Evolutionary conservation across 345 rosid species (phyloP).

Genomic region (Carallia pectinifolia): DNA sequence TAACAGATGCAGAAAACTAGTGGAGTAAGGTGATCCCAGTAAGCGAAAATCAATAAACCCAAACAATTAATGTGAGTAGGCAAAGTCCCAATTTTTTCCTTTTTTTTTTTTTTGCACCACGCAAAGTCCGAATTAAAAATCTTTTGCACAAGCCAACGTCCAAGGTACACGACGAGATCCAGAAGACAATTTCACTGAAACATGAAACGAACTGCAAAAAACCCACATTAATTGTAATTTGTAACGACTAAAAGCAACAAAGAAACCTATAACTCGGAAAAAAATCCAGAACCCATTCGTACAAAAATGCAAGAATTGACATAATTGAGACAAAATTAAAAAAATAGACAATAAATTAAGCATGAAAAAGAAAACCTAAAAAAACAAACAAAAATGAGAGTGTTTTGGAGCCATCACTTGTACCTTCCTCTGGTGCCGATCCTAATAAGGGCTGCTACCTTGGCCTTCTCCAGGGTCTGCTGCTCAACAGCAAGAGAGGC

Average conservation of each 20-base stretch:
- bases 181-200: neutral
- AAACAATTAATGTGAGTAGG: neutral
- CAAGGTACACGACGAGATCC: neutral
- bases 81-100: no score
- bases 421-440: constrained; percentile 98
- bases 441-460: constrained; percentile 62
- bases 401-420: neutral
- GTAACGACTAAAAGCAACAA: neutral
- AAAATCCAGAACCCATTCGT: neutral
- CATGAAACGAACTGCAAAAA: constrained; percentile 5
- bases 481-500: constrained; percentile 67
- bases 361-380: neutral
- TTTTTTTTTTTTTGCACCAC: no score
- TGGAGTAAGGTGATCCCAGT: neutral
- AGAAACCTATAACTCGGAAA: neutral
- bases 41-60: neutral
- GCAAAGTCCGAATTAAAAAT: neutral
- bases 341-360: neutral
- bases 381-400: neutral
- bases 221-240: no score
- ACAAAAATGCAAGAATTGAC: constrained; percentile 2
- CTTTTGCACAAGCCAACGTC: neutral
- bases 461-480: constrained; percentile 45
- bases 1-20: neutral
- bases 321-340: constrained; percentile 3